phyloP scores from a whole-genome alignment of 306 rosid species.

The Prunus salicina region DNA sequence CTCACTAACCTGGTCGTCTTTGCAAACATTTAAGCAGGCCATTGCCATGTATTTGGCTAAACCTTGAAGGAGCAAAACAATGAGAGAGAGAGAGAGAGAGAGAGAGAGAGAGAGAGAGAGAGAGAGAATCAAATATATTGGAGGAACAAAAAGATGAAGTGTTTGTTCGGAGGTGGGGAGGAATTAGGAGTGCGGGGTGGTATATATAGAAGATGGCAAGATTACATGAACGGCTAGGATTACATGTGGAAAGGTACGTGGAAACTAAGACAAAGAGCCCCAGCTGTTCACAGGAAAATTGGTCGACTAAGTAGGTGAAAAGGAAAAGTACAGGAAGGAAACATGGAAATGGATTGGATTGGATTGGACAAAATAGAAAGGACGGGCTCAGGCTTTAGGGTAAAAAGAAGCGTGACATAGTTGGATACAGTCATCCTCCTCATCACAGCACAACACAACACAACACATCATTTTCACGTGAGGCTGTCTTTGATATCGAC shows the following conservation, averaged over 20 bases:
- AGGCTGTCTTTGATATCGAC: slow-evolving; percentile 39
- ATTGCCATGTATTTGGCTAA: neutral
- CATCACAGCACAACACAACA: neutral
- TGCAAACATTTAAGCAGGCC: slow-evolving; percentile 36
- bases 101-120: neutral
- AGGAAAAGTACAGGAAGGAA: neutral
- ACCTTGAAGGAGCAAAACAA: neutral
- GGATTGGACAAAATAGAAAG: neutral
- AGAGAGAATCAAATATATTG: neutral
- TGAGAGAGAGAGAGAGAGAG: neutral
- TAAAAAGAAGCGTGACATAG: slow-evolving; percentile 34
- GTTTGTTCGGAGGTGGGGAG: neutral
- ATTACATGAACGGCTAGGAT: slow-evolving; percentile 25
- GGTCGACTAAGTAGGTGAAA: neutral
- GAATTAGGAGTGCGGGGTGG: neutral
- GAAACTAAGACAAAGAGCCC: slow-evolving; percentile 1
- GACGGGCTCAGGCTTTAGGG: neutral
- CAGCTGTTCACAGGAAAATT: slow-evolving; percentile 9
- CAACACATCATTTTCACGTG: neutral
- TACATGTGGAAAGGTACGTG: neutral
- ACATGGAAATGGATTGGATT: neutral
- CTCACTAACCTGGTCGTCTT: slow-evolving; percentile 33
- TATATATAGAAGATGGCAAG: slow-evolving; percentile 20
- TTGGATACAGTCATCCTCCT: slow-evolving; percentile 28
- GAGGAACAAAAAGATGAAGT: neutral